Base-by-base conservation (phyloP, 1,284 basidiomycete species). In the Fomitopsis schrenkii region DNA sequence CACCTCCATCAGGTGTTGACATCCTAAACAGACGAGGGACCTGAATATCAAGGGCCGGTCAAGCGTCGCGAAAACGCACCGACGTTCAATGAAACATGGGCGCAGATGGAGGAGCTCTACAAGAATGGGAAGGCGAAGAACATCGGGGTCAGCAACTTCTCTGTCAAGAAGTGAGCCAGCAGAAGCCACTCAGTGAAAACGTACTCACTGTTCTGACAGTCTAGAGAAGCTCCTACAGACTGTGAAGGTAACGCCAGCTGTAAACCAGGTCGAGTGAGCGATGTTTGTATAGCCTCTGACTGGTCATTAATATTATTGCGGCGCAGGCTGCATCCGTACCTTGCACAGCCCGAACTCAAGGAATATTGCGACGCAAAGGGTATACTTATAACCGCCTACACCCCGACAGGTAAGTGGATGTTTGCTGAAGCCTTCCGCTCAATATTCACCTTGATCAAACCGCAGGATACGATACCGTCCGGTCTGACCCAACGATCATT, bases 91-190 rank as follows among this genome's bases (percentile, higher is more conserved):
- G 77, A 87, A 59, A 87, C 85, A 0, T 88, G 86, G 86, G 74
- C 73, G 30, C 77, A 79, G 59, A 84, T 87, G 81, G 85, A 88
- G 72, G 80, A 79, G 62, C 62, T 87, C 1, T 73, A 83, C 42
- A 75, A 73, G 19, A 76, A 76, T 22, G 71, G 71, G 0, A 67
- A 83, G 72, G 80, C 82, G 58, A 84, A 82, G 70, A 74, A 82
- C 26, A 88, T 90, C 65, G 88, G 88, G 19, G 81, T 90, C 45
- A 87, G 84, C 63, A 91, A 90, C 75, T 89, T 89, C 72, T 85
- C 83, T 57, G 78, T 86, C 64, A 81, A 84, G 70, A 81, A 77
- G 59, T 76, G 81, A 66, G 72, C 40, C 22, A 30, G 19, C 15
- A 5, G 15, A 17, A 15, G 28, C 5, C 6, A 33, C 28, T 12